Percentiles rank a stretch among this genome's conserved stretches.
These are phyloP conservation scores for Cytidiella melzeri DNA, from an alignment of 768 basidiomycete genomes.

Conservation along the genomic window DNA sequence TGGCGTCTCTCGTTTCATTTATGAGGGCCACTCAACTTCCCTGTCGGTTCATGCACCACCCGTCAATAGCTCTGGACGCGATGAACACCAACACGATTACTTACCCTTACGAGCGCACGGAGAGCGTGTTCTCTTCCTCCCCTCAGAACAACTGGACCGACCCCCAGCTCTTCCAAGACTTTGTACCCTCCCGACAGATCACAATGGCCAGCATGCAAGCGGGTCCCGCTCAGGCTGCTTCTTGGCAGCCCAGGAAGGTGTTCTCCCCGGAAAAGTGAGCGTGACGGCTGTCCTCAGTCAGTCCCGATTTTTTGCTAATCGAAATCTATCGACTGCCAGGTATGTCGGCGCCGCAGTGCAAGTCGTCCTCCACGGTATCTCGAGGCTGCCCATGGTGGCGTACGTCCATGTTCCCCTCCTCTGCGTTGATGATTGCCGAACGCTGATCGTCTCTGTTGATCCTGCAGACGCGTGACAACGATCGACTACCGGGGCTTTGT, in stretches of 20 bases:
- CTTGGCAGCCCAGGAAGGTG: conserved; percentile 8
- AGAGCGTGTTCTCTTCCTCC: neutral
- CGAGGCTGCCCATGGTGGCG: conserved; percentile 47
- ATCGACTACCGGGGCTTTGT: conserved; percentile 41
- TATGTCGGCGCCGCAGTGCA: conserved; percentile 44
- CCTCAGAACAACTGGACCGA: neutral
- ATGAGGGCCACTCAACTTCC: no score
- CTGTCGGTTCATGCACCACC: neutral
- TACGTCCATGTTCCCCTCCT: conserved; percentile 23
- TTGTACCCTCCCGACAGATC: conserved; percentile 1
- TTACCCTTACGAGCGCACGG: conserved; percentile 3
- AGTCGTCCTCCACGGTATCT: conserved; percentile 35
- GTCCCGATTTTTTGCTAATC: neutral
- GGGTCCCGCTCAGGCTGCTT: conserved; percentile 3
- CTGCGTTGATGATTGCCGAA: conserved; percentile 3
- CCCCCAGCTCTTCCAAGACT: conserved; percentile 7
- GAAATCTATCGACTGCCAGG: conserved; percentile 21
- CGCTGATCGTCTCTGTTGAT: conserved; percentile 3
- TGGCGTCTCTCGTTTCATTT: no score
- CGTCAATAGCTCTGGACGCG: no score
- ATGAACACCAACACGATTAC: no score
- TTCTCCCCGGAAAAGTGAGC: conserved; percentile 21
- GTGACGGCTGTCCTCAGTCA: conserved; percentile 8
- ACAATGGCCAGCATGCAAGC: conserved; percentile 6
- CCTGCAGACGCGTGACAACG: conserved; percentile 42